Percentiles rank a stretch among this genome's conserved stretches.
These are phyloP conservation scores for Sutorius eximius DNA, from an alignment of 1,284 basidiomycete genomes.

Conservation along the genomic window DNA sequence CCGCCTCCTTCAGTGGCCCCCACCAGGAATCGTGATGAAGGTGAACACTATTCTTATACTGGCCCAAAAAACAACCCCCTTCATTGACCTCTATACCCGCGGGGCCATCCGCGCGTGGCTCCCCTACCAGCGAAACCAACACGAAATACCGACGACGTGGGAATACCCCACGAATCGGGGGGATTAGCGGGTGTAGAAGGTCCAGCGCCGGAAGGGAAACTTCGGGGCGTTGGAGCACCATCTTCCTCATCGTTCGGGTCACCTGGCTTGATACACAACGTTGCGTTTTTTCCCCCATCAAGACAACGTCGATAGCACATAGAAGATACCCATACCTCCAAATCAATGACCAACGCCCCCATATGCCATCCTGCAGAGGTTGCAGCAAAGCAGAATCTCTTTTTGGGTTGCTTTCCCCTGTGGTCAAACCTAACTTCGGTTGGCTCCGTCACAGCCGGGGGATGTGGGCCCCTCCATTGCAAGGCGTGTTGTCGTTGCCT, in stretches of 20 bases:
- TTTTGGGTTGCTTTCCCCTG: constrained; percentile 45
- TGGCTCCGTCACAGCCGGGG: constrained; percentile 56
- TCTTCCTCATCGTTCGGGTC: constrained; percentile 20
- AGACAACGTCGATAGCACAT: not conserved
- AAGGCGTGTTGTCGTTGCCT: constrained; percentile 36
- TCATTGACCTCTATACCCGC: constrained; percentile 18
- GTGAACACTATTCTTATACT: constrained; percentile 11
- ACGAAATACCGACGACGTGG: constrained; percentile 23
- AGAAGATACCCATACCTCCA: constrained; percentile 49
- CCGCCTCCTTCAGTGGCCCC: not conserved
- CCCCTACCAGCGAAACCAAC: constrained; percentile 37
- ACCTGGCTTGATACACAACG: constrained; percentile 12
- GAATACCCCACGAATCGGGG: constrained; percentile 9
- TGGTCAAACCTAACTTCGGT: constrained; percentile 72
- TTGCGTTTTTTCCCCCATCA: constrained; percentile 3
- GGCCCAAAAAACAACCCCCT: not conserved
- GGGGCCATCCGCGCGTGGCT: constrained; percentile 6
- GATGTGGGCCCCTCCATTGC: constrained; percentile 32
- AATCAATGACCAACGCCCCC: constrained; percentile 81
- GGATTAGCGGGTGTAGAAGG: constrained; percentile 5
- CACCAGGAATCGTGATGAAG: not conserved
- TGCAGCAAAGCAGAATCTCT: constrained; percentile 74
- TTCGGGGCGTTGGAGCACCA: constrained; percentile 25
- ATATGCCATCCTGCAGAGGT: constrained; percentile 87
- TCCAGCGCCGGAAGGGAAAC: constrained; percentile 21